These are phyloP conservation scores for Stevia rebaudiana DNA, from an alignment of 140 eudicot species.

Conservation along the genomic window DNA sequence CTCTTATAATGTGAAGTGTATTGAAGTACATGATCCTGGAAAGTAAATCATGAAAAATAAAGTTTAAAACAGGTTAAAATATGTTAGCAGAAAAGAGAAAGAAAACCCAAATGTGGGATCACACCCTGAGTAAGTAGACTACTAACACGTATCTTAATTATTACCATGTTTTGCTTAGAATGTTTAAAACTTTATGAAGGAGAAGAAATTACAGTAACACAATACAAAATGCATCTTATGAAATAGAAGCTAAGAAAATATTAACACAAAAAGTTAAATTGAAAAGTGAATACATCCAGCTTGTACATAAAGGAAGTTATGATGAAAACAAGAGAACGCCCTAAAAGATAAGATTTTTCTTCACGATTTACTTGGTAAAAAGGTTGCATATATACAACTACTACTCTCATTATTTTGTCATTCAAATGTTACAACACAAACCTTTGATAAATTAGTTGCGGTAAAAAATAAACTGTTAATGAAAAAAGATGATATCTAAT, in stretches of 20 bases:
- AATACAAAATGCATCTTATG: background rate
- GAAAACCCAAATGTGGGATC: background rate
- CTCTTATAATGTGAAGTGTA: conserved; percentile 38
- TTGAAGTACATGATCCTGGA: conserved; percentile 68
- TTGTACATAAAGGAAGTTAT: background rate
- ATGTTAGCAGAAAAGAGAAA: background rate
- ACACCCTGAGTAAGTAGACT: background rate
- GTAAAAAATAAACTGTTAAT: background rate
- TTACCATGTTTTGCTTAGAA: conserved; percentile 3
- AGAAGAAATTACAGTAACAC: background rate
- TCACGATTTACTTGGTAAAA: background rate
- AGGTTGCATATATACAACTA: background rate
- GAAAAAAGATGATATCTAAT: background rate
- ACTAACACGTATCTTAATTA: background rate
- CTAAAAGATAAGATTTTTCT: background rate
- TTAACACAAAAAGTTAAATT: background rate
- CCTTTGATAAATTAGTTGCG: background rate
- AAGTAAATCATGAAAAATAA: conserved; percentile 10
- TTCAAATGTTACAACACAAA: background rate
- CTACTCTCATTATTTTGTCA: background rate
- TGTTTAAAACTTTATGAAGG: background rate
- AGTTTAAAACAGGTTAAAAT: background rate
- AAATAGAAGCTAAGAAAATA: background rate
- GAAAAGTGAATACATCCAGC: background rate
- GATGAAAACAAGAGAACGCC: background rate